Evolutionary conservation across 1,284 basidiomycete species (phyloP), one percentile per base, ranked within the genome.

Genomic region (Naganishia sp.): DNA sequence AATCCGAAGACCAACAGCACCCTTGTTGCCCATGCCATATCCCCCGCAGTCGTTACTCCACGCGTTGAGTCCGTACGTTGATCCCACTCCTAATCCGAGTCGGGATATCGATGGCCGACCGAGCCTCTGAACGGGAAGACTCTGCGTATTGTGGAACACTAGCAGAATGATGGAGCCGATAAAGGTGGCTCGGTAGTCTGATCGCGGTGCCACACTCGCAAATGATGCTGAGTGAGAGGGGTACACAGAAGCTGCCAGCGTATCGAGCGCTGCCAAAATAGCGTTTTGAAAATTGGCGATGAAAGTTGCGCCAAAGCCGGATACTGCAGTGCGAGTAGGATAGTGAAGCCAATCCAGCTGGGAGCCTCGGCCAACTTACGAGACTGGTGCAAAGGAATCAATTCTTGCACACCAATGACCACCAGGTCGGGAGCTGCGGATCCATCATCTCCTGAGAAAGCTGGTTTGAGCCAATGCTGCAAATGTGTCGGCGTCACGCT

Each of bases 331-430:
- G 13, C 28, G 11, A 23, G 17, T 35, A 25, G 25, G 45, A 42
- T 32, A n/a, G 47, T 2, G 41, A 25, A 62, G 55, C 39, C 15
- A 2, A 49, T 28, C 15, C 15, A 3, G 28, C 39, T 45, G 18
- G 10, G 25, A 35, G 32, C 13, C 2, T 39, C 35, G 13, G 43
- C 2, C 2, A 23, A 72, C 77, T 69, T 54, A 80, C 79, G 69
- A 31, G 77, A 78, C 0, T 78, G 72, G 66, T 81, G 76, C 0
- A 81, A 72, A 11, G 77, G 77, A 3, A 96, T 90, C 76, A 95
- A 90, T 83, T 98, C 98, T 84, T 99, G 95, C 69, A 99, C 92
- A 57, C 87, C 94, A 68, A 99, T 88, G 67, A 96, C 87, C 70
- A 97, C 92, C 67, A 96, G 90, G 73, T 93, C 86, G 7, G 72